These are phyloP conservation scores for Gyromitra esculenta DNA, from an alignment of 2,329 filamentous ascomycete species.

Conservation along the genomic window DNA sequence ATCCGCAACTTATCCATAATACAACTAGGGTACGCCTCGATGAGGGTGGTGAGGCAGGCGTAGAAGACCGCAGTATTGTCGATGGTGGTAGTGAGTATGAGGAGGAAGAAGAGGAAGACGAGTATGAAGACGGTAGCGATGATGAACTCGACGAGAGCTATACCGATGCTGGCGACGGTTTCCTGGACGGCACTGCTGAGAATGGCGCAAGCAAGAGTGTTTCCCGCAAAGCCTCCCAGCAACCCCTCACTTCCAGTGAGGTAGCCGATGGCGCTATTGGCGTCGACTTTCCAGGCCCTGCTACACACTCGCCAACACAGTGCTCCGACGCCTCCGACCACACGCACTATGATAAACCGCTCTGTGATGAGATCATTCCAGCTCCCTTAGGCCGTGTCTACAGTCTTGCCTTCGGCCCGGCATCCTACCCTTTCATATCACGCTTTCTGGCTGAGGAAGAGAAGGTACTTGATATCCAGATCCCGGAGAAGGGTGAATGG, in stretches of 20 bases:
- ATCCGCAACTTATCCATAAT: constrained; percentile 76
- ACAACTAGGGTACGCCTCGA: constrained; percentile 83
- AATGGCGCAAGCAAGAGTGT: constrained; percentile 65
- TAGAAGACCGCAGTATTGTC: constrained; percentile 81
- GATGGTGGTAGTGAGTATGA: constrained; percentile 69
- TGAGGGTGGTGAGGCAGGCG: constrained; percentile 79
- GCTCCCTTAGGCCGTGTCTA: constrained; percentile 94
- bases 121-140: constrained; percentile 59
- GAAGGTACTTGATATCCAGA: constrained; percentile 86
- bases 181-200: constrained; percentile 64
- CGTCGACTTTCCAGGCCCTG: constrained; percentile 83
- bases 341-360: constrained; percentile 74
- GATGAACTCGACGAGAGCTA: constrained; percentile 71
- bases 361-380: constrained; percentile 85
- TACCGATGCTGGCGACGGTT: constrained; percentile 67
- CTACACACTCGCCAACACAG: constrained; percentile 81
- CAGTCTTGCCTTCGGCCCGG: constrained; percentile 83
- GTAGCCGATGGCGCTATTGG: constrained; percentile 61
- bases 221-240: constrained; percentile 76
- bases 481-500: constrained; percentile 73
- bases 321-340: constrained; percentile 82
- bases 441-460: constrained; percentile 88
- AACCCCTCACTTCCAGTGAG: constrained; percentile 60
- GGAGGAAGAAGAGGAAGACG: constrained; percentile 63
- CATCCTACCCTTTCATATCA: constrained; percentile 80